Evolutionary conservation across 306 rosid species (phyloP), one percentile per base, ranked within the genome.

Genomic region (Sophora flavescens): DNA sequence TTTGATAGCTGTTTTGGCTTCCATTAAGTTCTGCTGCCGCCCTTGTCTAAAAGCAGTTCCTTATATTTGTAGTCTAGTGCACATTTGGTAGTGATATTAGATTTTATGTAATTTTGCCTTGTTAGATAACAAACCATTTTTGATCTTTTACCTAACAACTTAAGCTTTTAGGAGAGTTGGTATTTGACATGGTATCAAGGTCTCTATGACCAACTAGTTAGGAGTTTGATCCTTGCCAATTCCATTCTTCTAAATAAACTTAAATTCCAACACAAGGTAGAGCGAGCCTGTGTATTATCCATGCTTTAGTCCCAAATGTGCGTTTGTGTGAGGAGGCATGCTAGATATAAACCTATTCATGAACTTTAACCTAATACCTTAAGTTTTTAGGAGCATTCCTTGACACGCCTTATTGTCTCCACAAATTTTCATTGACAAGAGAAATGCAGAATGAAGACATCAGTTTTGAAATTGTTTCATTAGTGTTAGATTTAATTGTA

Each of bases 361-460:
- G 51, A 13, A 4, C 30, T 75, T 75, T 51, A 53, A 52, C n/a
- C 16, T 38, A 16, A 18, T 28, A 22, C 18, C 44, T 12, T 42
- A 42, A 42, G 38, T 32, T 64, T 42, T 22, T 14, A 13, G 41
- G 39, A 44, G 70, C 7, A 13, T 67, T 67, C 39, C 59, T 68
- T 33, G 5, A 68, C 9, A 4, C 3, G 42, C 45, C 10, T 18
- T 68, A 6, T 67, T 77, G 35, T 44, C 39, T 17, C 36, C 18
- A 59, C 47, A 67, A 3, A 15, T 26, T 66, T 66, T 28, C 57
- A 67, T 45, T 45, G 39, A 26, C 72, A 67, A 67, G 72, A 67
- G 41, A 42, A 17, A 45, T 45, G 58, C 58, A 44, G 58, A 67
- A 67, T 12, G 41, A 45, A 67, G 26, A 22, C 30, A 35, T 36